Evolutionary conservation across 768 basidiomycete species (phyloP).

Genomic region (Calocera cornea): DNA sequence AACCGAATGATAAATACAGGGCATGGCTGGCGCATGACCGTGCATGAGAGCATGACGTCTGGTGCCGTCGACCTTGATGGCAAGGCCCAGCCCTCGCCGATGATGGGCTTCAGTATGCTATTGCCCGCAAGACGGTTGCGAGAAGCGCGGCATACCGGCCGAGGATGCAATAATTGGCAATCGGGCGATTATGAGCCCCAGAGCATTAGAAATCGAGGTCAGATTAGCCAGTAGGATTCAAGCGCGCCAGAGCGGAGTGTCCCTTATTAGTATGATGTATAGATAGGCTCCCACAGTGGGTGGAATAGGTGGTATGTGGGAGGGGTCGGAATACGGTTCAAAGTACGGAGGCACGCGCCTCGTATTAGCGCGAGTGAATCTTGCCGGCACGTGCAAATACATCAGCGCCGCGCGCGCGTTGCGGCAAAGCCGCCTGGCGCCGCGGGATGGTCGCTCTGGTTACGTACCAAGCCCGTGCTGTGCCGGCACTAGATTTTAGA

Average conservation of each 20-base stretch:
- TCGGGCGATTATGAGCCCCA: neutral
- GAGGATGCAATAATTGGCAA: constrained; percentile 1
- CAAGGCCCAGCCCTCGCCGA: neutral
- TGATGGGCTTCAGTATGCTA: neutral
- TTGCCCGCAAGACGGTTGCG: neutral
- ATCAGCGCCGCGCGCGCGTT: neutral
- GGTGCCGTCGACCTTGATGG: neutral
- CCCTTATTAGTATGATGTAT: neutral
- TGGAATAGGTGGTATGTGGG: neutral
- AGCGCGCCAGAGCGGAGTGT: too few species aligned
- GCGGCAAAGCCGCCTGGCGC: neutral
- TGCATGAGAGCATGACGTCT: neutral
- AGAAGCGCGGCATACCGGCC: neutral
- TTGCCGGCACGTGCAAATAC: neutral
- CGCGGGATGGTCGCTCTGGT: too few species aligned
- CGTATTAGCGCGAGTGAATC: constrained; percentile 1
- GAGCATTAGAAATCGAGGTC: neutral
- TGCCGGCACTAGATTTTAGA: neutral
- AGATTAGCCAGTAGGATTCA: neutral
- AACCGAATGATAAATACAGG: neutral
- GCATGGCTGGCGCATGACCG: neutral
- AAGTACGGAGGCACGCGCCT: constrained; percentile 5
- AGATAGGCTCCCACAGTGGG: neutral
- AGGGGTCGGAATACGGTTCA: constrained; percentile 1
- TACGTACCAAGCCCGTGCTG: too few species aligned